Percentiles rank a stretch among this genome's conserved stretches.
Evolutionary conservation across 441 rosid species (phyloP).

Genomic region (Macaranga tanarius): DNA sequence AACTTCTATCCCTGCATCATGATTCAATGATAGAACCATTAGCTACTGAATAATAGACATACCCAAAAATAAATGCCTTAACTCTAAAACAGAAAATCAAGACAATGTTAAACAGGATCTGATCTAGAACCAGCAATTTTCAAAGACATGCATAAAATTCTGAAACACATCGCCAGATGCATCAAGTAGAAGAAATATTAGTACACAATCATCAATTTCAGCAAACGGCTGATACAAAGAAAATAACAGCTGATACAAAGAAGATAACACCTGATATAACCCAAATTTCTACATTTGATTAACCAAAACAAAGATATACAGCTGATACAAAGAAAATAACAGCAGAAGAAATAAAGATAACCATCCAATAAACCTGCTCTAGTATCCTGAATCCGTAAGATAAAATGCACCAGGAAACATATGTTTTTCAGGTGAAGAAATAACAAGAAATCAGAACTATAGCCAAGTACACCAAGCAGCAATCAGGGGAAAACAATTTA

Average conservation of each 20-base stretch:
- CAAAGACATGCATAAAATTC: not conserved
- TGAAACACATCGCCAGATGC: not conserved
- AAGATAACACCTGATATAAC: too few species aligned
- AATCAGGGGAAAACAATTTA: too few species aligned
- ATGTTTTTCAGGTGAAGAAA: too few species aligned
- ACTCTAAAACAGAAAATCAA: too few species aligned
- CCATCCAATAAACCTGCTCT: slow-evolving; percentile 91
- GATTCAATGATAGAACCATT: slow-evolving; percentile 8
- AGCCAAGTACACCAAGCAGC: too few species aligned
- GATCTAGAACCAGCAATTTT: too few species aligned
- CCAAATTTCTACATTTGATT: too few species aligned
- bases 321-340: slow-evolving; percentile 59
- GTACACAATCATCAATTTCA: not conserved
- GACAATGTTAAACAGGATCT: too few species aligned
- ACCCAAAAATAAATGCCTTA: not conserved
- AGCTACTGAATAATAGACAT: slow-evolving; percentile 16
- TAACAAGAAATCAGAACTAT: too few species aligned
- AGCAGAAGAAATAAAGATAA: slow-evolving; percentile 63
- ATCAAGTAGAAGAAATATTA: not conserved
- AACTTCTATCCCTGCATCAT: slow-evolving; percentile 59
- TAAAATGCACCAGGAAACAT: slow-evolving; percentile 65
- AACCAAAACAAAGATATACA: slow-evolving; percentile 74
- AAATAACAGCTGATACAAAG: not conserved
- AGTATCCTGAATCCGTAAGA: slow-evolving; percentile 82
- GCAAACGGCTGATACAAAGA: not conserved